Conservation (phyloP, 2,329 filamentous ascomycete genomes). For the Acephala macrosclerotiorum region DNA sequence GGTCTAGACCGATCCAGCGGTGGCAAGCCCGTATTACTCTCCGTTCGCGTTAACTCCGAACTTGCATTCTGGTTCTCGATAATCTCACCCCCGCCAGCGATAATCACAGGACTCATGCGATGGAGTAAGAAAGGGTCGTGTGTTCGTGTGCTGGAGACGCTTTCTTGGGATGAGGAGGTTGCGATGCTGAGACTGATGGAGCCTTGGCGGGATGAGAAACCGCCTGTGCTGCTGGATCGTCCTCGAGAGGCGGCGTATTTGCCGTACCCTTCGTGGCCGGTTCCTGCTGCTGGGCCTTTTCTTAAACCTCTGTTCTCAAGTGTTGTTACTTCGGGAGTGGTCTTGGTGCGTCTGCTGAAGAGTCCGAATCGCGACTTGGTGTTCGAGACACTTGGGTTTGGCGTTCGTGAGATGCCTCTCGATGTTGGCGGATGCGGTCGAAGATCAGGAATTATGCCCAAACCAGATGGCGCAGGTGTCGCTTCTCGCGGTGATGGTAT, state of each 20-base stretch:
- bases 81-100: slow-evolving; percentile 66
- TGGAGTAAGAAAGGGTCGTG: slow-evolving; percentile 66
- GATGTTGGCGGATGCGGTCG: slow-evolving; percentile 39
- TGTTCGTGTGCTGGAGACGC: slow-evolving; percentile 51
- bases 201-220: slow-evolving; percentile 50
- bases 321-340: slow-evolving; percentile 56
- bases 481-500: slow-evolving; percentile 41
- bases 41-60: slow-evolving; percentile 55
- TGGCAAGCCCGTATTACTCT: slow-evolving; percentile 57
- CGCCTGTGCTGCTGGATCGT: slow-evolving; percentile 67
- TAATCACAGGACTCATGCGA: slow-evolving; percentile 70
- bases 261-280: slow-evolving; percentile 88
- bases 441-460: slow-evolving; percentile 43
- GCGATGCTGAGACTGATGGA: slow-evolving; percentile 44
- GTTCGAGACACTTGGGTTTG: slow-evolving; percentile 63
- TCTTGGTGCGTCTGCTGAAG: slow-evolving; percentile 77
- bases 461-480: slow-evolving; percentile 39
- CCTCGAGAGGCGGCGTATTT: slow-evolving; percentile 63
- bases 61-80: slow-evolving; percentile 66
- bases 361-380: slow-evolving; percentile 76
- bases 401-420: slow-evolving; percentile 51
- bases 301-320: slow-evolving; percentile 64
- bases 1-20: slow-evolving; percentile 45
- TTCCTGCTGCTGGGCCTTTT: slow-evolving; percentile 89
- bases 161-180: slow-evolving; percentile 56